These are phyloP conservation scores for Quercus ilex DNA, from an alignment of 306 rosid genomes.

Conservation along the genomic window DNA sequence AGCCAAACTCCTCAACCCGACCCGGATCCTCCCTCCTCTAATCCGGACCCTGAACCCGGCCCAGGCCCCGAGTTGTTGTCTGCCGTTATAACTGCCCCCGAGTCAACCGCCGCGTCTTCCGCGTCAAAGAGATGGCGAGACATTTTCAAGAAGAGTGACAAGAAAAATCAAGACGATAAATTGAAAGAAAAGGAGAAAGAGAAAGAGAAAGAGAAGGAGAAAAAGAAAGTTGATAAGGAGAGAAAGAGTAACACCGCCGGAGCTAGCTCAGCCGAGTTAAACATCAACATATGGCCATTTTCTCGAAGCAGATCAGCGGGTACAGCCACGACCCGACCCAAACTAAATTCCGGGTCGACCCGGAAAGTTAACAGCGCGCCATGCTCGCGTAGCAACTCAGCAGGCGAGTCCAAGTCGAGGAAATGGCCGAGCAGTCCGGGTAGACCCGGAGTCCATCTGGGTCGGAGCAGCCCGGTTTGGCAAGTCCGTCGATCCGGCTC, in stretches of 20 bases:
- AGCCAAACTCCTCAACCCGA: slow-evolving; percentile 2
- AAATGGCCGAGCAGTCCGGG: slow-evolving; percentile 91
- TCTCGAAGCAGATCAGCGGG: slow-evolving; percentile 96
- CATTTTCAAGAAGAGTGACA: slow-evolving; percentile 64
- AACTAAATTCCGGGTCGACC: slow-evolving; percentile 42
- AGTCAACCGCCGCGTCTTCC: slow-evolving; percentile 31
- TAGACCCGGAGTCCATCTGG: slow-evolving; percentile 73
- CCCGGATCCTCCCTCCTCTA: slow-evolving; percentile 6
- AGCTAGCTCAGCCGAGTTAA: slow-evolving; percentile 66
- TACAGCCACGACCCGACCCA: slow-evolving; percentile 60
- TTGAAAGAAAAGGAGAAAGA: slow-evolving; percentile 39
- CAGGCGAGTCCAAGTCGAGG: slow-evolving; percentile 85
- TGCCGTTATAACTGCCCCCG: neutral
- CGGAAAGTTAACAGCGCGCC: slow-evolving; percentile 94
- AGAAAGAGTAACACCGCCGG: slow-evolving; percentile 39
- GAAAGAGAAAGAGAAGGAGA: slow-evolving; percentile 29
- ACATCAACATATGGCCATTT: slow-evolving; percentile 94
- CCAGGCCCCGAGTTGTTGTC: slow-evolving; percentile 34
- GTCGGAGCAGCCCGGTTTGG: slow-evolving; percentile 95
- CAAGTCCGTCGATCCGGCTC: slow-evolving; percentile 59
- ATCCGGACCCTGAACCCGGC: slow-evolving; percentile 30
- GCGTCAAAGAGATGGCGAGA: slow-evolving; percentile 85
- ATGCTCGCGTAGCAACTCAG: slow-evolving; percentile 90
- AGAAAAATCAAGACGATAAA: slow-evolving; percentile 35
- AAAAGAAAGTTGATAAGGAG: slow-evolving; percentile 33